Conservation (phyloP, 2,329 filamentous ascomycete species). For the Chaetoscypha palmicola region DNA sequence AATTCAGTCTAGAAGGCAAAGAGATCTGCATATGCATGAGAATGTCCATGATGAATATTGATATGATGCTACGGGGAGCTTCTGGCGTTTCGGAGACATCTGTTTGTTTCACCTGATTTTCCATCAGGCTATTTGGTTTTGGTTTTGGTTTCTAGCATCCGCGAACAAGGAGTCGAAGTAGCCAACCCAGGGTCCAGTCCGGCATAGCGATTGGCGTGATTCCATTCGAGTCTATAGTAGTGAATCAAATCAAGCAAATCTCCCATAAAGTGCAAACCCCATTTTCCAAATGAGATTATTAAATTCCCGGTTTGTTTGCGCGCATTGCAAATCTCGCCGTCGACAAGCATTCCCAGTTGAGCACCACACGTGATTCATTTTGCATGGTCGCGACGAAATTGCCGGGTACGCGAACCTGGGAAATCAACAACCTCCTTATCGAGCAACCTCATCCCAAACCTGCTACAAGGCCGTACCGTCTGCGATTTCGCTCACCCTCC, state of each 20-base stretch:
- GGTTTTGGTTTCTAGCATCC: neutral
- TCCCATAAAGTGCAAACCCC: too few relatives aligned
- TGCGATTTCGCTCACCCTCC: slow-evolving; percentile 8
- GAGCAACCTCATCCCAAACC: slow-evolving; percentile 14
- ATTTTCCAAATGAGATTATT: too few relatives aligned
- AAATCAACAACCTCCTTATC: slow-evolving; percentile 28
- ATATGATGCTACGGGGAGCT: neutral
- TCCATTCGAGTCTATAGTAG: too few relatives aligned
- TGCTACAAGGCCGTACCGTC: slow-evolving; percentile 3
- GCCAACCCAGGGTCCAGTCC: neutral
- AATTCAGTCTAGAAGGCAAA: neutral
- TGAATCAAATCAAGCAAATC: too few relatives aligned
- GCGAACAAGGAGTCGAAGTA: too few relatives aligned
- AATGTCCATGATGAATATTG: neutral
- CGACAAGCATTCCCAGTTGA: slow-evolving; percentile 3
- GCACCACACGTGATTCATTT: slow-evolving; percentile 14
- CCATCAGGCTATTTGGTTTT: neutral
- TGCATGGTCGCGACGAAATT: slow-evolving; percentile 21
- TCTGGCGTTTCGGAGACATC: neutral
- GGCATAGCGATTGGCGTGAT: neutral
- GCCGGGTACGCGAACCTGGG: slow-evolving; percentile 18
- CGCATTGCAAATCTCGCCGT: neutral
- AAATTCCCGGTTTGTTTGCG: neutral
- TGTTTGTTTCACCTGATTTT: neutral
- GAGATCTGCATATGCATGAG: neutral